Evolutionary conservation across 768 basidiomycete genomes (phyloP).

Genomic region (Rhodotorula diobovata): DNA sequence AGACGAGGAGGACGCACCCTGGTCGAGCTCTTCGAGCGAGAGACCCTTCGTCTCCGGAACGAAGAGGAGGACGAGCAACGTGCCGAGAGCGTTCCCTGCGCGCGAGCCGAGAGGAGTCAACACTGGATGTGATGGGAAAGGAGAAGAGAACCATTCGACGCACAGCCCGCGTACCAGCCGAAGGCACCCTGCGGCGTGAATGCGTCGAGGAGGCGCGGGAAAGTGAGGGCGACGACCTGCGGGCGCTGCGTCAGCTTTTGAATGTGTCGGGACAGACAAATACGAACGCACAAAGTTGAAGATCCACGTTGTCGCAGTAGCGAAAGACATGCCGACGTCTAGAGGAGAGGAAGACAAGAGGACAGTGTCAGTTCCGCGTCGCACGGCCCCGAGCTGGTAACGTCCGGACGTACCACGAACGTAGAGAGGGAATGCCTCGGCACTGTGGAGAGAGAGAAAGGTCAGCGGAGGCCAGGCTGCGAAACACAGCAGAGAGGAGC

Average conservation of each 20-base stretch:
- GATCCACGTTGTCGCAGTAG: slow-evolving; percentile 24
- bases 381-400: slow-evolving; percentile 17
- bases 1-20: not conserved
- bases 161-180: slow-evolving; percentile 35
- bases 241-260: not conserved
- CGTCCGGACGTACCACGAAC: slow-evolving; percentile 19
- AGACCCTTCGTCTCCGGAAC: slow-evolving; percentile 39
- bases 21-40: slow-evolving; percentile 46
- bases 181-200: slow-evolving; percentile 31
- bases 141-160: not conserved
- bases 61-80: slow-evolving; percentile 30
- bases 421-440: slow-evolving; percentile 42
- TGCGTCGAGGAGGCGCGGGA: slow-evolving; percentile 36
- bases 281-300: not conserved
- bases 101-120: slow-evolving; percentile 6
- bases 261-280: not conserved
- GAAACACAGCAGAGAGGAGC: no score
- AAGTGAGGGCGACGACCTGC: slow-evolving; percentile 39
- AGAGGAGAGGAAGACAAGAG: not conserved
- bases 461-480: not conserved
- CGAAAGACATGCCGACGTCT: slow-evolving; percentile 39
- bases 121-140: no score
- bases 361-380: slow-evolving; percentile 12
- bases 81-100: slow-evolving; percentile 27
- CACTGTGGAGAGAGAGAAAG: not conserved